Percentiles rank a stretch among this genome's conserved stretches.
These are phyloP conservation scores for Malassezia yamatoensis DNA, from an alignment of 1,284 basidiomycete genomes.

Conservation along the genomic window DNA sequence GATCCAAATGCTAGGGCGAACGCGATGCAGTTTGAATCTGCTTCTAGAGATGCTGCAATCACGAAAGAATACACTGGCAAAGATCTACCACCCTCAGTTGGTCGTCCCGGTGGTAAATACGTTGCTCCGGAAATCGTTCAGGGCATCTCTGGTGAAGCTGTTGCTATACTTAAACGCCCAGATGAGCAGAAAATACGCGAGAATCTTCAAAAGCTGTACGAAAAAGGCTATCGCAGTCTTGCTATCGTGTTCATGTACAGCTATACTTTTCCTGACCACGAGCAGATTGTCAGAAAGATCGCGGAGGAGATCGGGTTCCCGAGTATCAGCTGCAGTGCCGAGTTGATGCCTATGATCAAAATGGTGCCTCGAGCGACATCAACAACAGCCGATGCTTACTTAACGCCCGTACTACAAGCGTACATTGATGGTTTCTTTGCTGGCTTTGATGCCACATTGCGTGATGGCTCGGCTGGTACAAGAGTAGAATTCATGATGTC, in stretches of 20 bases:
- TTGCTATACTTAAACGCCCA: conserved; percentile 69
- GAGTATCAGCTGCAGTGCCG: conserved; percentile 77
- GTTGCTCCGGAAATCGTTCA: conserved; percentile 63
- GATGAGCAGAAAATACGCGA: conserved; percentile 38
- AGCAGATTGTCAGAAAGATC: conserved; percentile 61
- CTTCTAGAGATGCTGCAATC: conserved; percentile 22
- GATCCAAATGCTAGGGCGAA: conserved; percentile 71
- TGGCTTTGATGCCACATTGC: conserved; percentile 69
- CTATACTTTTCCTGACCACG: conserved; percentile 80
- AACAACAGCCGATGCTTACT: conserved; percentile 88
- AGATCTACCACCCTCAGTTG: conserved; percentile 54
- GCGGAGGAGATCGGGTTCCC: conserved; percentile 71
- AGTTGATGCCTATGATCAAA: conserved; percentile 77
- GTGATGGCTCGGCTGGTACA: conserved; percentile 48
- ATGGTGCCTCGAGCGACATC: conserved; percentile 86
- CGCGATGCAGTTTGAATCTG: conserved; percentile 23
- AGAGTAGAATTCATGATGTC: conserved; percentile 47
- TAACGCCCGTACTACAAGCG: conserved; percentile 73
- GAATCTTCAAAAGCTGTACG: conserved; percentile 62
- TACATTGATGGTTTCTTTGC: conserved; percentile 87
- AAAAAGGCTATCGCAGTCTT: conserved; percentile 67
- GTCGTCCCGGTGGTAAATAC: conserved; percentile 50
- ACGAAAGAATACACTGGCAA: conserved; percentile 24
- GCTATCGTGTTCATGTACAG: conserved; percentile 81
- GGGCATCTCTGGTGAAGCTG: conserved; percentile 82